phyloP scores from a whole-genome alignment of 768 basidiomycete species.

The Lyophyllum atratum region DNA sequence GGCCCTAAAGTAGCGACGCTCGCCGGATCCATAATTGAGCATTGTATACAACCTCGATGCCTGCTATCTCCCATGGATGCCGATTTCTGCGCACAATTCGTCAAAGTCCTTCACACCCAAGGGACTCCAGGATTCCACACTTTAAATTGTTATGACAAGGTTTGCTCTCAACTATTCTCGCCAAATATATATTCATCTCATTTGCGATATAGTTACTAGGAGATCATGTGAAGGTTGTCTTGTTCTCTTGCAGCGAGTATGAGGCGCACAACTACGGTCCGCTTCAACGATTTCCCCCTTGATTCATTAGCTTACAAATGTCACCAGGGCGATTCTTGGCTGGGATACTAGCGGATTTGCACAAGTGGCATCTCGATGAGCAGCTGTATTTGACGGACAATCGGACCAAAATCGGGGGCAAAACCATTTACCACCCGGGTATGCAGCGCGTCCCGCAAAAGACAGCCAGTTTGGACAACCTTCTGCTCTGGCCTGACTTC shows the following conservation, averaged over 20 bases:
- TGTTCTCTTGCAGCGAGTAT: constrained; percentile 94
- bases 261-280: constrained; percentile 94
- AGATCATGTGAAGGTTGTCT: constrained; percentile 78
- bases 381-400: constrained; percentile 72
- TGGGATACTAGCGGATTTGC: constrained; percentile 75
- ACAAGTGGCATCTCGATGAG: constrained; percentile 81
- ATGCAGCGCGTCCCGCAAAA: constrained; percentile 59
- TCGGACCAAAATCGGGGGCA: constrained; percentile 63
- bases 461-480: constrained; percentile 44
- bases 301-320: background rate
- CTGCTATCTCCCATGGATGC: constrained; percentile 97
- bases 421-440: constrained; percentile 64
- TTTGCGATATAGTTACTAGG: constrained; percentile 66
- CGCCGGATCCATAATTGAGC: constrained; percentile 71
- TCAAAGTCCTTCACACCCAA: constrained; percentile 82
- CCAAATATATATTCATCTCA: background rate
- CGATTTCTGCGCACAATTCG: constrained; percentile 89
- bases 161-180: constrained; percentile 24
- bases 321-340: constrained; percentile 80
- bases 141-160: constrained; percentile 82
- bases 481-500: constrained; percentile 73
- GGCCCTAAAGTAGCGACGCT: constrained; percentile 51
- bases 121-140: constrained; percentile 93
- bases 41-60: constrained; percentile 91
- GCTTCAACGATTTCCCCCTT: constrained; percentile 15